phyloP scores from a whole-genome alignment of 2,329 filamentous ascomycete species.

The Arthroderma sp. region DNA sequence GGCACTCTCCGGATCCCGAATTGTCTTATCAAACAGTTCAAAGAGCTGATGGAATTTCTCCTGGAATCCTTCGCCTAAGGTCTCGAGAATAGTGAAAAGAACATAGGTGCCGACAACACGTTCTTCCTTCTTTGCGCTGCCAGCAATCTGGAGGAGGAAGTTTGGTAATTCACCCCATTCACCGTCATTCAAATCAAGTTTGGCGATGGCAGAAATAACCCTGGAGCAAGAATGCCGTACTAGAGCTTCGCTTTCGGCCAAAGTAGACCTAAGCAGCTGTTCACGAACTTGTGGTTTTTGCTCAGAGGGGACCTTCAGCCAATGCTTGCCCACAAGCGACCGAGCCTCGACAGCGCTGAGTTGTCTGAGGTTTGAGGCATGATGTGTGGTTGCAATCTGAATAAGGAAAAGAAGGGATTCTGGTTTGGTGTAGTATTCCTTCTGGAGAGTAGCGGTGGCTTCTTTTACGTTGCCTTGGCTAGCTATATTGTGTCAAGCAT shows the following conservation, averaged over 20 bases:
- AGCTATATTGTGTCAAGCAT: slow-evolving; percentile 38
- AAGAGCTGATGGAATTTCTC: slow-evolving; percentile 72
- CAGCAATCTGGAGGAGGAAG: slow-evolving; percentile 65
- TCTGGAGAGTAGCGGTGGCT: slow-evolving; percentile 78
- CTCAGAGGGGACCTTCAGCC: slow-evolving; percentile 56
- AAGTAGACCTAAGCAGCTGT: slow-evolving; percentile 68
- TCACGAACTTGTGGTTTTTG: slow-evolving; percentile 72
- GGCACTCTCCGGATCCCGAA: slow-evolving; percentile 77
- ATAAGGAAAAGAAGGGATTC: slow-evolving; percentile 74
- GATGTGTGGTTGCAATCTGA: slow-evolving; percentile 73
- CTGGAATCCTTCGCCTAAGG: slow-evolving; percentile 69
- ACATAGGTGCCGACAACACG: slow-evolving; percentile 89
- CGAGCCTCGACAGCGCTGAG: slow-evolving; percentile 82
- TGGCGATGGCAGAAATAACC: slow-evolving; percentile 74
- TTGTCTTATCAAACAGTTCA: slow-evolving; percentile 69
- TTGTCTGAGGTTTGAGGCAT: slow-evolving; percentile 61
- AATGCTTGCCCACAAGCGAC: slow-evolving; percentile 73
- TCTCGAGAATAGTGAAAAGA: slow-evolving; percentile 81
- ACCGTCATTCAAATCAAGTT: slow-evolving; percentile 72
- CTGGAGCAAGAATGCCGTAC: slow-evolving; percentile 79
- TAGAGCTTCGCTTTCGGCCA: slow-evolving; percentile 63
- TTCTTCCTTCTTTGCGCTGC: slow-evolving; percentile 59
- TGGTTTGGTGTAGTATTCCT: slow-evolving; percentile 80
- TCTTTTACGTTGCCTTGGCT: slow-evolving; percentile 82
- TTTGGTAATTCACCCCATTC: slow-evolving; percentile 73